Evolutionary conservation across 2,329 filamentous ascomycete species (phyloP), one percentile per base, ranked within the genome.

Genomic region (Phialophora chinensis): DNA sequence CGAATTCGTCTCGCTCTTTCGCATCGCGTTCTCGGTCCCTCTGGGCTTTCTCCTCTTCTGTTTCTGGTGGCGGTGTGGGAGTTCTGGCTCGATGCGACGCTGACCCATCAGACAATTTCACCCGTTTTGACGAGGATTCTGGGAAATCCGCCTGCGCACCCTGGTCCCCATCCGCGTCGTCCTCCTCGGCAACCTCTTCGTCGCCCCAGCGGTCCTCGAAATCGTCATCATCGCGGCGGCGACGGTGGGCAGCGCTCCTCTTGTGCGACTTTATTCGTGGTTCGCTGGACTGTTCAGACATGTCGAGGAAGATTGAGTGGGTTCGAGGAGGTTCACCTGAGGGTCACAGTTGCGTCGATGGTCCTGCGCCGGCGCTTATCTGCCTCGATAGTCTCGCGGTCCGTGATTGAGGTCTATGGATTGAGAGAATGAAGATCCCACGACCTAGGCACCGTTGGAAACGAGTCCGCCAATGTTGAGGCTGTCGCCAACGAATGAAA

Each of bases 161-260:
- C 1, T 68, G 44, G n/a, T 82, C 81, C 58, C 80, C 81, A 3
- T 81, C 82, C 11, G 79, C 78, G n/a, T 82, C 81, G 58, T 80
- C 81, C 3, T 81, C 82, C 11, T 79, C 78, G 11, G 79, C 78
- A 29, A 81, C 81, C 72, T 91, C 90, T 74, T 93, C 90, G 72
- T 95, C 91, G 0, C 88, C 92, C 92, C 92, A 96, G 62, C 91
- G 83, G 74, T 93, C 90, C 56, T 93, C 90, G 70, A 90, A 89
- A 29, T 52, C 49, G 69, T 91, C 86, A 35, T 79, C 83, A 42
- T 76, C 72, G 38, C 62, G 67, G 10, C 66, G 67, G 31, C 69
- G 62, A 52, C 69, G 65, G 60, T 70, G 63, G 3, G 63, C 54
- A 8, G 59, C 63, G 53, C 63, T 62, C 38, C 68, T 64, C 55